Evolutionary conservation across 345 rosid genomes (phyloP).

Genomic region (Mangifera indica): DNA sequence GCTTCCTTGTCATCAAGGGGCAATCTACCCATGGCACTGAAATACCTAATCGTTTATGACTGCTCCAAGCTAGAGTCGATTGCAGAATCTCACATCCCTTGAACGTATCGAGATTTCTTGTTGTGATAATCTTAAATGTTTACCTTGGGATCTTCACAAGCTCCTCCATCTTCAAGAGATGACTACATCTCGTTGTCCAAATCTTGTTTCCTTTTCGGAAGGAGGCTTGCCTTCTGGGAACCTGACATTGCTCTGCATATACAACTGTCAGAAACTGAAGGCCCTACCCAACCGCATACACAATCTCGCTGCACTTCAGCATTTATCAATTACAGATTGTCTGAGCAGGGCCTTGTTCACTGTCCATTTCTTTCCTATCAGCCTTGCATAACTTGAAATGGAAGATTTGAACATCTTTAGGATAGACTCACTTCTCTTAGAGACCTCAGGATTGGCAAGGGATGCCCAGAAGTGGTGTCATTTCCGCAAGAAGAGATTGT

Average conservation of each 20-base stretch:
- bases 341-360: constrained; percentile 4
- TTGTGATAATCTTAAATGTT: background rate
- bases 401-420: background rate
- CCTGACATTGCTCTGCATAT: background rate
- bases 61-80: constrained; percentile 5
- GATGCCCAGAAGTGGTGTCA: constrained; percentile 12
- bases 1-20: background rate
- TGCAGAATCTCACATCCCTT: background rate
- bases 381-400: background rate
- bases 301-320: background rate
- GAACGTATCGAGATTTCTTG: background rate
- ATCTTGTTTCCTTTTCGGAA: background rate
- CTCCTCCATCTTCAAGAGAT: constrained; percentile 8
- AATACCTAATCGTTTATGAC: background rate
- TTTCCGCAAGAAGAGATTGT: background rate
- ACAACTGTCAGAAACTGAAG: background rate
- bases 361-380: background rate
- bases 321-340: background rate
- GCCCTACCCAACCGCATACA: constrained; percentile 1
- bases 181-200: background rate
- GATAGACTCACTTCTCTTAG: constrained; percentile 16
- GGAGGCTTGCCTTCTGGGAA: too few species aligned
- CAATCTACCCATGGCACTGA: background rate
- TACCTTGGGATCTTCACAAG: background rate
- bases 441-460: constrained; percentile 3